Conservation (phyloP, 1,284 basidiomycete species). For the Sphagnurus paluster region DNA sequence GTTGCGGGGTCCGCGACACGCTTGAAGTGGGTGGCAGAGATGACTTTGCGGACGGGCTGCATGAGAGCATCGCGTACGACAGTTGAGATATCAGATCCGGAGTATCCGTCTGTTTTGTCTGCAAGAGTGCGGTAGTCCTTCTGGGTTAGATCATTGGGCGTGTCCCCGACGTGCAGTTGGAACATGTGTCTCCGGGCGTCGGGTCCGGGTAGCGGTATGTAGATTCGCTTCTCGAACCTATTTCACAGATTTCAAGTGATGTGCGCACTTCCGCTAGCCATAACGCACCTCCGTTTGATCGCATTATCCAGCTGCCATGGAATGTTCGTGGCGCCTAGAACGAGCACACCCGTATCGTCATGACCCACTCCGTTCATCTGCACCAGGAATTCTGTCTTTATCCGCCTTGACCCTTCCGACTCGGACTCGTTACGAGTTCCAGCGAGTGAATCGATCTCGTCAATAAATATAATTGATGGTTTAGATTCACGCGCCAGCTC, state of each 20-base stretch:
- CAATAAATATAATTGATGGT: constrained; percentile 98
- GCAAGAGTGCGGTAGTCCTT: constrained; percentile 87
- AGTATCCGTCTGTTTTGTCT: constrained; percentile 89
- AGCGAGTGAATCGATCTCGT: constrained; percentile 96
- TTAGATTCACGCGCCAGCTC: constrained; percentile 96
- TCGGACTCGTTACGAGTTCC: constrained; percentile 96
- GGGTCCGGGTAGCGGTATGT: constrained; percentile 93
- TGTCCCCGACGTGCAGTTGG: constrained; percentile 92
- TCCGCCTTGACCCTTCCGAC: constrained; percentile 92
- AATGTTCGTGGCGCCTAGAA: constrained; percentile 98
- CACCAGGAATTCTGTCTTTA: constrained; percentile 98
- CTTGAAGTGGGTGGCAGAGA: constrained; percentile 96
- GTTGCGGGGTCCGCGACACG: constrained; percentile 38
- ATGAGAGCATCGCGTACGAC: constrained; percentile 97
- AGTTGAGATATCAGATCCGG: constrained; percentile 94
- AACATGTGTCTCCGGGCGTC: constrained; percentile 97
- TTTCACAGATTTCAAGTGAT: neutral
- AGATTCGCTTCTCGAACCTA: constrained; percentile 96
- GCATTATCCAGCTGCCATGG: constrained; percentile 97
- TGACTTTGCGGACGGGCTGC: constrained; percentile 97
- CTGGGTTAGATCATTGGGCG: constrained; percentile 81
- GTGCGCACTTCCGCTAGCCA: neutral
- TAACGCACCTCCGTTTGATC: constrained; percentile 86
- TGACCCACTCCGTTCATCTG: constrained; percentile 99
- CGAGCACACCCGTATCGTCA: constrained; percentile 96